Percentiles rank a stretch among this genome's conserved stretches.
phyloP scores from a whole-genome alignment of 1,284 basidiomycete genomes.

The Apiotrichum gamsii region DNA sequence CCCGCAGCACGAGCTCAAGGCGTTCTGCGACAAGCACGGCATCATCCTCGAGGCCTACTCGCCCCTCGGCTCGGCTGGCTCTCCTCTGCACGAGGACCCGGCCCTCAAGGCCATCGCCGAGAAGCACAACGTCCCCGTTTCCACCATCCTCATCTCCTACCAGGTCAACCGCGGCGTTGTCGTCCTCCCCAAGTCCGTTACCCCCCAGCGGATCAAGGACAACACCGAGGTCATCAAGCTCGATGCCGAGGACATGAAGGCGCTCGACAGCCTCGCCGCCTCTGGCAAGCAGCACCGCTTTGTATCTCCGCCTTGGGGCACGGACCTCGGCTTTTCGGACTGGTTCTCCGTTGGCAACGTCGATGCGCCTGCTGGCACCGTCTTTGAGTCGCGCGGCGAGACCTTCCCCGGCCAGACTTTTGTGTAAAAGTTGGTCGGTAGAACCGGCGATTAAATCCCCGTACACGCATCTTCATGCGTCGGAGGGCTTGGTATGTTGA shows the following conservation, averaged over 20 bases:
- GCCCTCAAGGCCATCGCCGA: conserved; percentile 59
- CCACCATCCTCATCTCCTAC: conserved; percentile 50
- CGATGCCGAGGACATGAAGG: conserved; percentile 56
- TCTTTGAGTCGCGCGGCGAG: conserved; percentile 22
- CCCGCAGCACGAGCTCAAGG: conserved; percentile 64
- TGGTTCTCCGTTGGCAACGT: conserved; percentile 44
- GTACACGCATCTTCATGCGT: too few relatives aligned
- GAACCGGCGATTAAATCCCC: too few relatives aligned
- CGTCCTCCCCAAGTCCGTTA: conserved; percentile 71
- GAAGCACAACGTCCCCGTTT: conserved; percentile 56
- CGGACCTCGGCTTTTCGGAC: conserved; percentile 40
- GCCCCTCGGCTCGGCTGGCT: conserved; percentile 66
- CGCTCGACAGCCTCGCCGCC: conserved; percentile 62
- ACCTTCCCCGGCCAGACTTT: conserved; percentile 7
- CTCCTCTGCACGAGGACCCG: conserved; percentile 64
- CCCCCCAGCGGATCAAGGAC: conserved; percentile 54
- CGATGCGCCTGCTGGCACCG: conserved; percentile 38
- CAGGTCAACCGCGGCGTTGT: conserved; percentile 52
- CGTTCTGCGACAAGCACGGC: conserved; percentile 60
- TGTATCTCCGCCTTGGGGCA: conserved; percentile 41
- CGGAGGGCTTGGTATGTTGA: too few relatives aligned
- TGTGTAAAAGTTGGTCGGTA: too few relatives aligned
- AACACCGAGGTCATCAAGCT: conserved; percentile 49
- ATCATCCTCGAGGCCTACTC: conserved; percentile 77
- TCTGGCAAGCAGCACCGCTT: conserved; percentile 58